phyloP scores from a whole-genome alignment of 1,284 basidiomycete species.

The Schizopora paradoxa region DNA sequence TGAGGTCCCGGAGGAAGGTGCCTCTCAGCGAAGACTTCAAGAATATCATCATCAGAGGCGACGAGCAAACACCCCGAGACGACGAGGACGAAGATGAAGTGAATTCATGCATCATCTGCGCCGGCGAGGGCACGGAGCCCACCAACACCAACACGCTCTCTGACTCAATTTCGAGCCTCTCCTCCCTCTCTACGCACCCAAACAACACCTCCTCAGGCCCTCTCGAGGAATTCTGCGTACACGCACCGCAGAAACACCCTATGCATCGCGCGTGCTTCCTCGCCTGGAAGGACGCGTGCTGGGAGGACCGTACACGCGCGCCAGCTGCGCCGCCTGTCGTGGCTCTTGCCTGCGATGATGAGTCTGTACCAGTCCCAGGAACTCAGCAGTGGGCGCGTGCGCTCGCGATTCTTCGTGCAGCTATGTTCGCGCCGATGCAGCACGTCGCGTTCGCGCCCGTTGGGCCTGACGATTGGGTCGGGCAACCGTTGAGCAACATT shows the following conservation, averaged over 20 bases:
- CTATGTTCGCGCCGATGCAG: slow-evolving; percentile 9
- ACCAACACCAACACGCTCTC: too few species aligned
- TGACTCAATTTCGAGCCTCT: slow-evolving; percentile 21
- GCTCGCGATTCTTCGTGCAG: slow-evolving; percentile 17
- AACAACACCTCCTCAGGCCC: slow-evolving; percentile 17
- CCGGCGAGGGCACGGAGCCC: slow-evolving; percentile 20
- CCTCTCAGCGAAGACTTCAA: slow-evolving; percentile 16
- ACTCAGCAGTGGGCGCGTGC: slow-evolving; percentile 16
- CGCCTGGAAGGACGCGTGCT: slow-evolving; percentile 25
- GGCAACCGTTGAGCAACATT: neutral
- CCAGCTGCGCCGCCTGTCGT: slow-evolving; percentile 17
- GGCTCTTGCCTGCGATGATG: slow-evolving; percentile 15
- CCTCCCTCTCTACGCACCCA: slow-evolving; percentile 17
- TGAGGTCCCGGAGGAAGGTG: slow-evolving; percentile 14
- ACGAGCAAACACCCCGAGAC: slow-evolving; percentile 11
- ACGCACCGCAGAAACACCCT: slow-evolving; percentile 26
- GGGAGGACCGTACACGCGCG: slow-evolving; percentile 18
- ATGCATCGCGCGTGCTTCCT: slow-evolving; percentile 26
- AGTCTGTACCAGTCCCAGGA: slow-evolving; percentile 3
- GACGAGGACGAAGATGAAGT: slow-evolving; percentile 22
- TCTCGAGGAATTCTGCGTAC: slow-evolving; percentile 26
- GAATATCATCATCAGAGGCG: slow-evolving; percentile 18
- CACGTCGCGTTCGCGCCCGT: slow-evolving; percentile 11
- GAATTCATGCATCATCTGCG: slow-evolving; percentile 25
- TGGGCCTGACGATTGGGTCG: slow-evolving; percentile 1